A percentile compares a stretch with the other conserved stretches of the same genome.
Evolutionary conservation across 2,329 filamentous ascomycete species (phyloP).

Genomic region (Cercospora canescens): DNA sequence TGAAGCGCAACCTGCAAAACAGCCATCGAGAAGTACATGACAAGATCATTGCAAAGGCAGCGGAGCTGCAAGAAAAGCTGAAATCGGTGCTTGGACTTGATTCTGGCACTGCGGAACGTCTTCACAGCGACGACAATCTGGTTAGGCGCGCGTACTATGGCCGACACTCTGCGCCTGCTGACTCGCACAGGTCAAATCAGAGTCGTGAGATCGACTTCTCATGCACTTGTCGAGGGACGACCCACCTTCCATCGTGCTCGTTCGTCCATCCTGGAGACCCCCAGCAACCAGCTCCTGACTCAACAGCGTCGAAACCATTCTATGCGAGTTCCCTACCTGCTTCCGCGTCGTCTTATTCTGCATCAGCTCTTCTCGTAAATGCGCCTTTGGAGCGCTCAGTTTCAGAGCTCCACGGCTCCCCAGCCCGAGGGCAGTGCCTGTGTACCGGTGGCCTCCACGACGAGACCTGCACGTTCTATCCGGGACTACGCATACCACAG

Average conservation of each 20-base stretch:
- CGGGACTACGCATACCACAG: conserved; percentile 20
- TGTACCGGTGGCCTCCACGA: conserved; percentile 27
- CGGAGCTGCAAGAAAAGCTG: conserved; percentile 5
- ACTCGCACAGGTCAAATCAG: conserved; percentile 8
- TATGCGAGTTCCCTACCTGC: conserved; percentile 15
- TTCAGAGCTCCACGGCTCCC: conserved; percentile 24
- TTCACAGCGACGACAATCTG: conserved; percentile 1
- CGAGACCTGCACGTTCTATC: conserved; percentile 16
- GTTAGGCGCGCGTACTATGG: conserved; percentile 10
- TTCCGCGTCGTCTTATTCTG: conserved; percentile 11
- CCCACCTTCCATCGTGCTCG: conserved; percentile 13
- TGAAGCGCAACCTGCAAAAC: conserved; percentile 79
- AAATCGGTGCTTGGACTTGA: not conserved
- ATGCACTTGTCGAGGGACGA: conserved; percentile 19
- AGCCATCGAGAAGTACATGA: conserved; percentile 71
- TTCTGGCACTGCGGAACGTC: not conserved
- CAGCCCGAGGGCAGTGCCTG: conserved; percentile 17
- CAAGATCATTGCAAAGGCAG: conserved; percentile 28
- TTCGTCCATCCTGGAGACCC: conserved; percentile 21
- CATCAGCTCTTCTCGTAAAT: conserved; percentile 8
- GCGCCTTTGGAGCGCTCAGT: conserved; percentile 1
- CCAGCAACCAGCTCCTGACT: conserved; percentile 2
- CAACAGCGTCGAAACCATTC: conserved; percentile 2
- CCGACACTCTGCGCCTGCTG: conserved; percentile 6
- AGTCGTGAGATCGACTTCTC: conserved; percentile 15